These are phyloP conservation scores for Geotrichum histeridarum DNA, from an alignment of 1,139 yeast species.

Conservation along the genomic window DNA sequence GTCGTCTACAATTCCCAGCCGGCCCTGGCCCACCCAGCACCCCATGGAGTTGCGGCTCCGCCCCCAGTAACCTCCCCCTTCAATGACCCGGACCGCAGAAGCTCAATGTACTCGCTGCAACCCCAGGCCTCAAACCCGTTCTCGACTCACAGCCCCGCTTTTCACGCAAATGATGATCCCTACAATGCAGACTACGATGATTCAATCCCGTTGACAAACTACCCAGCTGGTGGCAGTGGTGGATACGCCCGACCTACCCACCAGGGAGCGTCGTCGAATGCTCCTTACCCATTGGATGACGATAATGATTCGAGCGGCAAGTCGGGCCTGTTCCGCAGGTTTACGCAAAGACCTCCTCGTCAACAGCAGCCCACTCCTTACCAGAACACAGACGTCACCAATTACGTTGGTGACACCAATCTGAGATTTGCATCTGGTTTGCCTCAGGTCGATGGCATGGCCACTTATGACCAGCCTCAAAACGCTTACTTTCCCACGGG, in stretches of 20 bases:
- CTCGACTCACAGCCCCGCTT: not conserved
- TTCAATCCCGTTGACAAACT: slow-evolving; percentile 13
- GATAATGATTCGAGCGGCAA: not conserved
- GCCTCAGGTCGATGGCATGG: slow-evolving; percentile 11
- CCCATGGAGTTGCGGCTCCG: slow-evolving; percentile 3
- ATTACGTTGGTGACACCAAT: not conserved
- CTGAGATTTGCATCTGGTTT: slow-evolving; percentile 9
- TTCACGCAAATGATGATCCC: not conserved
- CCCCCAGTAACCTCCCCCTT: slow-evolving; percentile 2
- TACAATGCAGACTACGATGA: slow-evolving; percentile 1
- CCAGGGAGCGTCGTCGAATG: not conserved
- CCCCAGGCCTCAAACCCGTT: not conserved
- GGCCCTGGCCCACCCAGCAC: slow-evolving; percentile 6
- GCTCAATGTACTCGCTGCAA: not conserved
- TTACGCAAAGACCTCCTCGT: slow-evolving; percentile 11
- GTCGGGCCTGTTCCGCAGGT: slow-evolving; percentile 5
- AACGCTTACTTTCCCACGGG: slow-evolving; percentile 17
- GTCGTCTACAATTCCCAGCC: not conserved
- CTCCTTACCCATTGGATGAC: not conserved
- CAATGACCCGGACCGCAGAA: not conserved
- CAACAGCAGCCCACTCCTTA: not conserved
- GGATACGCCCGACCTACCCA: slow-evolving; percentile 2
- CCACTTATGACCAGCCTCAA: not conserved
- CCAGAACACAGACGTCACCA: not conserved
- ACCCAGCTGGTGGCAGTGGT: slow-evolving; percentile 7